phyloP scores from a whole-genome alignment of 257 asterid species.

The Cynanchum wilfordii region DNA sequence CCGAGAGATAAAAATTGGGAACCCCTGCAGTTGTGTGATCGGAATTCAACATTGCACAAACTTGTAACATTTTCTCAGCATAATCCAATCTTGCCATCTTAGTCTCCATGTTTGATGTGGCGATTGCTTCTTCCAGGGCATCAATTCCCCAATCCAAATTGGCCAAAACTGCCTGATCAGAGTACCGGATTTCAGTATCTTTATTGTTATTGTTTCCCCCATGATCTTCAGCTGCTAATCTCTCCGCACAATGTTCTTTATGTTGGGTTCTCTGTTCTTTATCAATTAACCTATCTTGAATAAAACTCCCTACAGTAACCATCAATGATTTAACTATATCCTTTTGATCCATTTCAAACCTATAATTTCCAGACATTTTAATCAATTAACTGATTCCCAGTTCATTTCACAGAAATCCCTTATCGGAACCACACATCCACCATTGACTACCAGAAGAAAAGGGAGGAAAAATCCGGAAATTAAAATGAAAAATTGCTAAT shows the following conservation, averaged over 20 bases:
- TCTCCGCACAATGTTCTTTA: conserved; percentile 73
- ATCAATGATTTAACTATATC: conserved; percentile 49
- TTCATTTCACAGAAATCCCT: background rate
- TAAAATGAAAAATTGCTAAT: background rate
- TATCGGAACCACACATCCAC: background rate
- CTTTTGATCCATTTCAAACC: conserved; percentile 60
- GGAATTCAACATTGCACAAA: conserved; percentile 67
- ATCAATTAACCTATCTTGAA: conserved; percentile 53
- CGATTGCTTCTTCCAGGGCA: conserved; percentile 78
- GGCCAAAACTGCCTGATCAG: conserved; percentile 81
- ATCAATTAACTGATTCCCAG: background rate
- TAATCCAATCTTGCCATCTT: conserved; percentile 68
- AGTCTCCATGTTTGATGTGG: conserved; percentile 57
- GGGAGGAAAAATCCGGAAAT: background rate
- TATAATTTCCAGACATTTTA: conserved; percentile 40
- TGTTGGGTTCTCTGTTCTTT: conserved; percentile 49
- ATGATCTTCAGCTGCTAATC: conserved; percentile 61
- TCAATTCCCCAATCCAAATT: conserved; percentile 89
- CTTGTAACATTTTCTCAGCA: conserved; percentile 78
- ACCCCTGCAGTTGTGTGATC: conserved; percentile 65
- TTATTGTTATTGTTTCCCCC: conserved; percentile 30
- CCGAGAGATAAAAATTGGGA: conserved; percentile 72
- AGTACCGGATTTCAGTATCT: conserved; percentile 48
- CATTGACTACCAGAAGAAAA: background rate
- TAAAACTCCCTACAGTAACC: conserved; percentile 44